Evolutionary conservation across 208 protist species (phyloP), one percentile per base, ranked within the genome.

Genomic region (Histomonas meleagridis): DNA sequence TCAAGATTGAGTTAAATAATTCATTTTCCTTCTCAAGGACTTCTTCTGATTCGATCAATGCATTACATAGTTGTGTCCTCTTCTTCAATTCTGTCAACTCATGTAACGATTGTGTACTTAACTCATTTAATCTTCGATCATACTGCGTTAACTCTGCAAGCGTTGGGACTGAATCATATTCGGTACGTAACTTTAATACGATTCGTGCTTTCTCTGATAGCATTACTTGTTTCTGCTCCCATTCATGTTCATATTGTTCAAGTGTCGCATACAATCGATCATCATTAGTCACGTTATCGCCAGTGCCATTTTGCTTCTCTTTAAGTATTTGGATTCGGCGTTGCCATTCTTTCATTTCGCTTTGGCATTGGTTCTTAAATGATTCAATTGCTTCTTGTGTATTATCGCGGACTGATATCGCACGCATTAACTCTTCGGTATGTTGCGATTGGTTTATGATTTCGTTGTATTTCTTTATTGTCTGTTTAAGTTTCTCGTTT

Each of bases 71-170:
- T 46, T 79, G 70, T 28, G 12, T 51, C 40, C 70, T 51, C 18
- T 79, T 79, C 70, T 79, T 79, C 4, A n/a, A 7, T 46, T 79
- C 70, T 18, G 23, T 12, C 16, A 51, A 35, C n/a, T 79, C 51
- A 4, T 40, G 40, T 40, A 38, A 4, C 1, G 40, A 16, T 0
- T 51, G 16, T 14, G n/a, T 46, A 14, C 18, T 14, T 51, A 79
- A 40, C 28, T 79, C 70, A 5, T 79, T 79, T 3, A 79, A 40
- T 51, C 70, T 48, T 26, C 40, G 48, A 14, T 40, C 32, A 26
- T 79, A 79, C 28, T 79, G 70, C n/a, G 70, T 79, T n/a, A 79
- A 40, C 51, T 79, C 70, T 51, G 70, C 70, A 40, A 38, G 48
- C n/a, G 70, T 51, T 79, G 70, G 70, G 18, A 49, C 32, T 51